phyloP scores from a whole-genome alignment of 169 alveolate species.

The Plasmodium yoelii region DNA sequence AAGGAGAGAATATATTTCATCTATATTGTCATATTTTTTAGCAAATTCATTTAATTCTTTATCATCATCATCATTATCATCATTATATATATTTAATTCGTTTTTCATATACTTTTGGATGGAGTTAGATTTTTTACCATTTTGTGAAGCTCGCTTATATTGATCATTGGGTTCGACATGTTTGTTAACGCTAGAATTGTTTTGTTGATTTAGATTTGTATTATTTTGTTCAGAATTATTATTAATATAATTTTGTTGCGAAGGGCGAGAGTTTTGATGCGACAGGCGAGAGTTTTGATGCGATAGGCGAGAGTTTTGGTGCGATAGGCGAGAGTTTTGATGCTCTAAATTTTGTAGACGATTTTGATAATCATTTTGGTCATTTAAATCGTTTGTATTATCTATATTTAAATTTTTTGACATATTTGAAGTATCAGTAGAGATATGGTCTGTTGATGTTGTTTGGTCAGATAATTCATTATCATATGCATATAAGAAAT shows the following conservation, averaged over 20 bases:
- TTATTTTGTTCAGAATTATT: background rate
- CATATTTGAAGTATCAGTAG: conserved; percentile 40
- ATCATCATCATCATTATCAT: background rate
- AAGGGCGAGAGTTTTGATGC: background rate
- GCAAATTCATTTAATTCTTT: too few relatives aligned
- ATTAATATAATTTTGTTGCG: background rate
- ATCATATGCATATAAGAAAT: conserved; percentile 54
- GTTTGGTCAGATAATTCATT: conserved; percentile 51
- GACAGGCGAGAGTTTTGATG: background rate
- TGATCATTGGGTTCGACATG: background rate
- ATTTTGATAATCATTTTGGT: background rate
- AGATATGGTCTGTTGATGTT: conserved; percentile 17
- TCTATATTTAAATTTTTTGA: conserved; percentile 27
- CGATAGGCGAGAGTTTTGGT: too few relatives aligned
- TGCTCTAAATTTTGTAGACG: background rate
- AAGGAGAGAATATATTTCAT: background rate
- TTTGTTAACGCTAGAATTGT: background rate
- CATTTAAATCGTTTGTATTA: background rate
- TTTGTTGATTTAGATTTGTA: background rate
- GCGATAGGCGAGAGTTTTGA: background rate
- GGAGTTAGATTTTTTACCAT: background rate
- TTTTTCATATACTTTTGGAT: background rate
- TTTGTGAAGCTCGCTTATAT: background rate
- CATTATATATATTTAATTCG: background rate
- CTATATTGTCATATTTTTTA: background rate